These are phyloP conservation scores for Penicillium maclennaniae DNA, from an alignment of 495 filamentous ascomycete genomes.

Conservation along the genomic window DNA sequence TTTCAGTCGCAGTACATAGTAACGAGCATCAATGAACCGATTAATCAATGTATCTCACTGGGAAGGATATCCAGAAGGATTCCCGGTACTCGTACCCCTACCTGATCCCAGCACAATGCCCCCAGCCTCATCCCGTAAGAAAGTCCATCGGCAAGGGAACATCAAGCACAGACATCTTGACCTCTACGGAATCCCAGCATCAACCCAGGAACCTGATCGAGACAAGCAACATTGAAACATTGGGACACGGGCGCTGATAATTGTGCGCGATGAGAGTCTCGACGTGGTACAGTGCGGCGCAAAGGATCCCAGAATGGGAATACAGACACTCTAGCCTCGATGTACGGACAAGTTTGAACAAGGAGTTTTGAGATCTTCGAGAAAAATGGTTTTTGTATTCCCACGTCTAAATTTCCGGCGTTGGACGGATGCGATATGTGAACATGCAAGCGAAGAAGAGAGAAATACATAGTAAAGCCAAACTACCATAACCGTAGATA, in stretches of 20 bases:
- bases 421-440: constrained; percentile 13
- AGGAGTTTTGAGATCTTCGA: background rate
- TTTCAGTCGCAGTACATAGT: background rate
- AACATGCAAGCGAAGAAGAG: constrained; percentile 11
- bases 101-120: too few species aligned
- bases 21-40: background rate
- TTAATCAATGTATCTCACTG: background rate
- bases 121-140: background rate
- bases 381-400: constrained; percentile 6
- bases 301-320: background rate
- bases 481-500: background rate
- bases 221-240: background rate
- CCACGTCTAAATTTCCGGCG: constrained; percentile 16
- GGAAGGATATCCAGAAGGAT: background rate
- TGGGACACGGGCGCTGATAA: background rate
- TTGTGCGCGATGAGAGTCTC: background rate
- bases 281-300: background rate
- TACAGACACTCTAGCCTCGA: constrained; percentile 3
- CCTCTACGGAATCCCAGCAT: background rate
- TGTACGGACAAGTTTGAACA: constrained; percentile 1
- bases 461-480: background rate
- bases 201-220: background rate
- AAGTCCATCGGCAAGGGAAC: background rate
- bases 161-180: background rate
- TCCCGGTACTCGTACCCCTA: too few species aligned